phyloP scores from a whole-genome alignment of 805 yeast species.

The Candida koratica region DNA sequence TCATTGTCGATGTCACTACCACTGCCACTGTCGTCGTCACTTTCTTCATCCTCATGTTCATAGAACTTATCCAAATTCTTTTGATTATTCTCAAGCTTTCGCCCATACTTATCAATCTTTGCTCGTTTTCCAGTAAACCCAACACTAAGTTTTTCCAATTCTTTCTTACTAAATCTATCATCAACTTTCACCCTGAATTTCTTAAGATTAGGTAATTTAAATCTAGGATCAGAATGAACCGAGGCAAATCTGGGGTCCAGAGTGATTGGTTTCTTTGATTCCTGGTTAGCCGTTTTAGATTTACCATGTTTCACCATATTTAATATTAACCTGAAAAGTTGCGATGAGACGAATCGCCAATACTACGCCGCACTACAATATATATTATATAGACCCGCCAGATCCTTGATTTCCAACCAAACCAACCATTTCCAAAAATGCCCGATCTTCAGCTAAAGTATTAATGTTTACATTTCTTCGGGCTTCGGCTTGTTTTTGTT shows the following conservation, averaged over 20 bases:
- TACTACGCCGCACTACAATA: conserved; percentile 1
- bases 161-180: conserved; percentile 72
- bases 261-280: conserved; percentile 33
- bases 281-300: conserved; percentile 7
- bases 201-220: conserved; percentile 66
- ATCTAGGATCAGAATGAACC: conserved; percentile 85
- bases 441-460: conserved; percentile 74
- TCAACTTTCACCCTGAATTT: conserved; percentile 76
- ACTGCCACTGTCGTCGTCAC: conserved; percentile 16
- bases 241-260: conserved; percentile 73
- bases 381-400: conserved; percentile 43
- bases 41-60: conserved; percentile 29
- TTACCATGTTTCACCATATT: conserved; percentile 8
- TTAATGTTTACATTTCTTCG: conserved; percentile 66
- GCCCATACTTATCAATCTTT: conserved; percentile 82
- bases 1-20: conserved; percentile 23
- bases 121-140: conserved; percentile 51
- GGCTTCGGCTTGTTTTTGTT: conserved; percentile 76
- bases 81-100: conserved; percentile 51
- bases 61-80: conserved; percentile 66
- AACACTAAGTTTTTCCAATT: conserved; percentile 46
- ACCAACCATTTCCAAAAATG: conserved; percentile 81
- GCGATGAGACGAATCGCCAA: conserved; percentile 7
- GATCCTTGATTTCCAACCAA: conserved; percentile 43
- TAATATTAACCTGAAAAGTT: conserved; percentile 3